phyloP scores from a whole-genome alignment of 345 rosid genomes.

The Syzygium grande region DNA sequence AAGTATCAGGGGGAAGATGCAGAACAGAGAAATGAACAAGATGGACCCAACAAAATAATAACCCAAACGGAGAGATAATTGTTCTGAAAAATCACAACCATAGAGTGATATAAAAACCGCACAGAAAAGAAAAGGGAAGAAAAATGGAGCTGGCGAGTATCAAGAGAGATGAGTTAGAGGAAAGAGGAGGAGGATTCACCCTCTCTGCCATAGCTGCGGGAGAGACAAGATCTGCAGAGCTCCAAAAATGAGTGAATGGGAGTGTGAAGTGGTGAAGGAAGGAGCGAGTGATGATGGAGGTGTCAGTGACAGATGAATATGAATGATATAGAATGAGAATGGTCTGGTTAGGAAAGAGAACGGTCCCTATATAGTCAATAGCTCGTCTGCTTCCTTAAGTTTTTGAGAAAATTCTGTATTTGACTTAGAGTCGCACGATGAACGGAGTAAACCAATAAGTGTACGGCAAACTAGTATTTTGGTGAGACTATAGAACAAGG shows the following conservation, averaged over 20 bases:
- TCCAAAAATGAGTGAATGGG: not conserved
- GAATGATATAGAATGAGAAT: not conserved
- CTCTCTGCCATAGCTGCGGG: conserved; percentile 18
- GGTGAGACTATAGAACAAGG: not conserved
- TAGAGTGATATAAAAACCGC: not conserved
- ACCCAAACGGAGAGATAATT: not conserved
- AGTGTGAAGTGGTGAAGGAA: not conserved
- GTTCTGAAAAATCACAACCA: not conserved
- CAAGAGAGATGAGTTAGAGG: not conserved
- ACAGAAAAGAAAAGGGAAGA: not conserved
- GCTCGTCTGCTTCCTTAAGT: not conserved
- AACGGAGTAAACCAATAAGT: not conserved
- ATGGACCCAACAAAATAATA: not conserved
- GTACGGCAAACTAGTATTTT: not conserved
- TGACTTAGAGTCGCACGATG: not conserved
- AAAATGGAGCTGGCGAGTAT: not conserved
- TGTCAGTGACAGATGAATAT: not conserved
- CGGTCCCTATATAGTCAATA: not conserved
- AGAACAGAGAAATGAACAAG: not conserved
- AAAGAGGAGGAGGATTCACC: not conserved
- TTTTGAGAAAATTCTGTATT: not conserved
- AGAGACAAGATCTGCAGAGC: not conserved
- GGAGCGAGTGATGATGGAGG: not conserved
- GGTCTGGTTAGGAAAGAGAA: not conserved
- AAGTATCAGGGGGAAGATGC: not conserved